phyloP scores from a whole-genome alignment of 2,329 filamentous ascomycete species.

The Pestalotiopsis sp. region DNA sequence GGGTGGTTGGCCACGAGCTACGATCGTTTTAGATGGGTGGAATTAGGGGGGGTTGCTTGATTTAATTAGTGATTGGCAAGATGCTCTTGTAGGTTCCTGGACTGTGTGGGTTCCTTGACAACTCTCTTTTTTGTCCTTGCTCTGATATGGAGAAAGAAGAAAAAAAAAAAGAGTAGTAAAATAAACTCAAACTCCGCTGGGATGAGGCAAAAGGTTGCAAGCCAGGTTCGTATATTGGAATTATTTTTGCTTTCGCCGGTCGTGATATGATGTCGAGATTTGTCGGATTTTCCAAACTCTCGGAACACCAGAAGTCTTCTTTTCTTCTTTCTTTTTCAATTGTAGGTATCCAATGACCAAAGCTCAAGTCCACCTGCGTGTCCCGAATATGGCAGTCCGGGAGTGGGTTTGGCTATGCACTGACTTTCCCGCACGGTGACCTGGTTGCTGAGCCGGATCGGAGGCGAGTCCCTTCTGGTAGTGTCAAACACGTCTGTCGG shows the following conservation, averaged over 20 bases:
- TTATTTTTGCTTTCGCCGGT: neutral
- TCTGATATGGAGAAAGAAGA: neutral
- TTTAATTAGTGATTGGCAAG: slow-evolving; percentile 2
- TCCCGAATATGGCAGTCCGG: slow-evolving; percentile 10
- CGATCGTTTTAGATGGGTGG: neutral
- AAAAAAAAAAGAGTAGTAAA: neutral
- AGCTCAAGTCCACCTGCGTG: slow-evolving; percentile 7
- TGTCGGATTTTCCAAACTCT: neutral
- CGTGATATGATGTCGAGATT: neutral
- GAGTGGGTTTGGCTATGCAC: slow-evolving; percentile 2
- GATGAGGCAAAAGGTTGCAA: neutral
- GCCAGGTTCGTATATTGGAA: neutral
- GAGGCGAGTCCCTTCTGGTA: neutral
- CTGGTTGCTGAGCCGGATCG: neutral
- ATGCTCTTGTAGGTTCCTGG: neutral
- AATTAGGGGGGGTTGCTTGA: neutral
- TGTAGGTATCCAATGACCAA: slow-evolving; percentile 9
- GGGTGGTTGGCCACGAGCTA: slow-evolving; percentile 7
- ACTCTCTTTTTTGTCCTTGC: neutral
- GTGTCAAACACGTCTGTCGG: slow-evolving; percentile 14
- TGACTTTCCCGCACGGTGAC: neutral
- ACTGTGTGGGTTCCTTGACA: neutral
- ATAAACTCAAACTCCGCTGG: neutral
- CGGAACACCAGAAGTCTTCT: neutral
- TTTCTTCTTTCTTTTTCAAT: no score